Base-by-base conservation (phyloP, 139 green algal species). In the Volvox africanus region DNA sequence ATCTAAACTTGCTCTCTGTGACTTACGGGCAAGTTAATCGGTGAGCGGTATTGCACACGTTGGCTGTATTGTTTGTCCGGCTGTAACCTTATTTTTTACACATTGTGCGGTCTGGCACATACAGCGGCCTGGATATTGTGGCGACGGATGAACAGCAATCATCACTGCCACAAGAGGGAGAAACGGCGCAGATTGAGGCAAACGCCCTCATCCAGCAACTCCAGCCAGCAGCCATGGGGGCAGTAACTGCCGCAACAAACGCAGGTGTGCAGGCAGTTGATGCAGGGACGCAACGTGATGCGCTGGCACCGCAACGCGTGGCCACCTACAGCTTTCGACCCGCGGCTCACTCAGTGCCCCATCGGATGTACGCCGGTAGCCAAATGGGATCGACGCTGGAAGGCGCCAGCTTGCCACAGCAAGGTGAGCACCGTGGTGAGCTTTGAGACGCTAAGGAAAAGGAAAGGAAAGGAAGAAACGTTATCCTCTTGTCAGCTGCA, bases 91-190 rank as follows among this genome's bases (percentile, higher is more conserved):
- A 73, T 26, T 24, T 24, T 73, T 24, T 24, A 28, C 65, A 28
- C 24, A 28, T 73, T 16, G 2, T 73, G 11, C 11, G 69, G 44
- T 24, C 30, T 69, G 22, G 2, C 20, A 36, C n/a, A 11, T 50
- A 61, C 82, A 87, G 82, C 24, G 82, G 82, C 19, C 61, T 87
- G 61, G 82, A 87, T 22, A 77, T 87, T 77, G 61, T 77, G 32
- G 30, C 61, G 21, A 19, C 32, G 28, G 82, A 76, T 22, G 82
- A 87, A 21, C 30, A 33, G 30, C 61, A 61, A 5, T 28, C 61
- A 19, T 1, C 21, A 22, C 19, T n/a, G n/a, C 33, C 35, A 12
- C 79, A 85, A 30, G 37, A 13, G 44, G 79, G 33, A 55, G 44
- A 9, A 22, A 21, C 61, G 35, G 33, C 77, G 33, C 33, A 33